Evolutionary conservation across 352 stramenopile genomes (phyloP), one percentile per base, ranked within the genome.

Genomic region (Globisporangium nunn): DNA sequence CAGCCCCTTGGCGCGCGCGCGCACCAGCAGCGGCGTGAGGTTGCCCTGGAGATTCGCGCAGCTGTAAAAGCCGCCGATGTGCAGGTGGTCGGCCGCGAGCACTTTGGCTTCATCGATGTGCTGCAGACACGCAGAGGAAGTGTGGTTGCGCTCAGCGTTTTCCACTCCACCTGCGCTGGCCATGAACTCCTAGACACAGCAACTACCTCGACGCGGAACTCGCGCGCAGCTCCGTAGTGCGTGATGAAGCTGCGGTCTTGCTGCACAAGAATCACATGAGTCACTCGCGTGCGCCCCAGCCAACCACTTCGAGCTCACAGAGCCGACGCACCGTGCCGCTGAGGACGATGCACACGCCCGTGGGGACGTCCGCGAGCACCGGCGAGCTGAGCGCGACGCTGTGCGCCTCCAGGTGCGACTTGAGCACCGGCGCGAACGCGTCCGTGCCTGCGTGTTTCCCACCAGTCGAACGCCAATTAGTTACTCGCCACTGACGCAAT

Each of bases 31-130:
- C 29, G 72, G 66, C 64, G 73, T 73, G 43, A 94, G 64, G n/a
- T 78, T 81, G 11, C 64, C 45, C 60, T 85, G 68, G 17, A 93
- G 65, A 31, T 67, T 81, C 12, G 70, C 60, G 67, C 78, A 89
- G 58, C 81, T 90, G 64, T 91, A 93, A 61, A 88, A 93, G 3
- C 77, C 84, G 57, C 85, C 85, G 45, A 94, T 87, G 56, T 94
- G 82, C 41, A 92, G 48, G 50, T 92, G 82, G 33, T 85, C 63
- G 0, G 76, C 78, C 0, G 72, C 64, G 0, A 91, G 64, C 48
- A 91, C 61, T 33, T 75, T 64, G 14, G 72, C 68, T 44, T 85
- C 63, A 52, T 88, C 70, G 59, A 92, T 75, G 54, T 92, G 80
- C 76, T 88, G 54, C 54, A 52, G 8, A 66, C 50, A 55, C 44